phyloP scores from a whole-genome alignment of 805 yeast species.

The Saccharomycopsis microspora region DNA sequence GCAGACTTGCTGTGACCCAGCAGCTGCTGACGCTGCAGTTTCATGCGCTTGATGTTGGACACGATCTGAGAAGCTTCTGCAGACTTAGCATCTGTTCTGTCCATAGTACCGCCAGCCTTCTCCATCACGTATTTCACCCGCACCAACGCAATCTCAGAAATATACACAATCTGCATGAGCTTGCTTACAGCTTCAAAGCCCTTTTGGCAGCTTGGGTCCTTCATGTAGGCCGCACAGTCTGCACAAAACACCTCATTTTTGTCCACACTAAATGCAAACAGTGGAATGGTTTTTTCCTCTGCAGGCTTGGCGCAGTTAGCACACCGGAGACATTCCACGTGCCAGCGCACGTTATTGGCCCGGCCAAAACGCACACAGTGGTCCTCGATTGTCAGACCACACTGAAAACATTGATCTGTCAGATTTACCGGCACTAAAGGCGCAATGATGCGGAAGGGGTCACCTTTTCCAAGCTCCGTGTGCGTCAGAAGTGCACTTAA shows the following conservation, averaged over 20 bases:
- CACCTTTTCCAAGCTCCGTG: constrained; percentile 23
- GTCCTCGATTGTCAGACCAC: constrained; percentile 74
- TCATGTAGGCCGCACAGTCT: constrained; percentile 38
- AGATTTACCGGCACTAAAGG: constrained; percentile 41
- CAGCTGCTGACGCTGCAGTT: constrained; percentile 62
- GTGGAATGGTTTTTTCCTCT: constrained; percentile 17
- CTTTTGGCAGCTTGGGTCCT: constrained; percentile 33
- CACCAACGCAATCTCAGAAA: constrained; percentile 75
- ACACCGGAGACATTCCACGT: constrained; percentile 62
- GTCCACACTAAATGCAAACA: constrained; percentile 1
- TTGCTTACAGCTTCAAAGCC: constrained; percentile 59
- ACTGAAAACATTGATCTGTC: constrained; percentile 65
- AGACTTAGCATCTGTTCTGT: constrained; percentile 3
- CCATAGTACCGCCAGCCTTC: background rate
- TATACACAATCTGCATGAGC: constrained; percentile 60
- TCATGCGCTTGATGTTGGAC: constrained; percentile 62
- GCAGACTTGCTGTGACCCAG: constrained; percentile 33
- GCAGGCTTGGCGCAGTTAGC: constrained; percentile 39
- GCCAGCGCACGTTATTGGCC: constrained; percentile 65
- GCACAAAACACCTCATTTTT: constrained; percentile 37
- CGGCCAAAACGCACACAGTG: constrained; percentile 46
- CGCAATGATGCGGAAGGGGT: constrained; percentile 28
- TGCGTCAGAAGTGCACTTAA: constrained; percentile 41
- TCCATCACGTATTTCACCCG: constrained; percentile 15
- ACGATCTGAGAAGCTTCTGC: constrained; percentile 45